Conservation (phyloP, 163 green algal species). For the Scenedesmus sp. region DNA sequence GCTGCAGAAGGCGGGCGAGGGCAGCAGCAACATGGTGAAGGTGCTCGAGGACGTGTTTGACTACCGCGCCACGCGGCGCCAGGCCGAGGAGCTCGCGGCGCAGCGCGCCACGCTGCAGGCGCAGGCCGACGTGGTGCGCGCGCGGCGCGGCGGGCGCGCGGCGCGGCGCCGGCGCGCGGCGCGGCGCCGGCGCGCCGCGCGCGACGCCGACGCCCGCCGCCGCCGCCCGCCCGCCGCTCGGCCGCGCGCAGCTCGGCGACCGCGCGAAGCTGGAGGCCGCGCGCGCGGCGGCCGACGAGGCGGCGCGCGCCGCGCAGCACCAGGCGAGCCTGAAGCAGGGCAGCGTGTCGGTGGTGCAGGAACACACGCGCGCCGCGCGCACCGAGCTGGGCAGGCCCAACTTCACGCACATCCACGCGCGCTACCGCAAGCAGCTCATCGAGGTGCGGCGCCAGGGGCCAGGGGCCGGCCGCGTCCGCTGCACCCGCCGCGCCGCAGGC, state of each 20-base stretch:
- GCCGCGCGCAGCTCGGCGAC: slow-evolving; percentile 16
- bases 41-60: background rate
- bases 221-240: too few species aligned
- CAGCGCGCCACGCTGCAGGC: background rate
- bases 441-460: slow-evolving; percentile 18
- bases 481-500: too few species aligned
- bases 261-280: background rate
- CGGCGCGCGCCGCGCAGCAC: background rate
- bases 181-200: too few species aligned
- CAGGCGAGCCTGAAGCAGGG: background rate
- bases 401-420: slow-evolving; percentile 25
- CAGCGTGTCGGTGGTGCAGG: slow-evolving; percentile 16
- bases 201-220: too few species aligned
- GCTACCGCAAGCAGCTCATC: slow-evolving; percentile 36
- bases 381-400: slow-evolving; percentile 3
- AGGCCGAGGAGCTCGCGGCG: background rate
- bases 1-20: slow-evolving; percentile 19
- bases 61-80: slow-evolving; percentile 16
- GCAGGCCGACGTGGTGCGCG: too few species aligned
- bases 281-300: background rate
- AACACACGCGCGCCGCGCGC: slow-evolving; percentile 5
- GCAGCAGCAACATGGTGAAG: slow-evolving; percentile 2
- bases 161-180: too few species aligned
- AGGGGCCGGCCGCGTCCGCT: too few species aligned
- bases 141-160: too few species aligned